Conservation (phyloP, 164 flowering plant genomes). For the Saururus chinensis region DNA sequence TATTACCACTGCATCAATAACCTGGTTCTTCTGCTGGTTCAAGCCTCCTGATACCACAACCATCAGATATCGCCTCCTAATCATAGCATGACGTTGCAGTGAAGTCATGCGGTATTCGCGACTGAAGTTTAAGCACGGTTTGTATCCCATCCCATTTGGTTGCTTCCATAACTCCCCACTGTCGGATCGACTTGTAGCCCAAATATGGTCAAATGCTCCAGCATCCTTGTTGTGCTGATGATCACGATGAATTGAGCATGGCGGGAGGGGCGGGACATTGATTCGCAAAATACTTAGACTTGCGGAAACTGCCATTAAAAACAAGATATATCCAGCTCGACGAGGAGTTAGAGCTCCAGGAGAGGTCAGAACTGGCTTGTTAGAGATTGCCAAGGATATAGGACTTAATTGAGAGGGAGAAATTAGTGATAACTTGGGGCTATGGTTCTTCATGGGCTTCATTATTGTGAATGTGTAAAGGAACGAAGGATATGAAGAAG, state of each 20-base stretch:
- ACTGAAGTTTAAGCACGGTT: slow-evolving; percentile 28
- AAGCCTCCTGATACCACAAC: slow-evolving; percentile 25
- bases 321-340: slow-evolving; percentile 6
- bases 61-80: slow-evolving; percentile 16
- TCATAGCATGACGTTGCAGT: neutral
- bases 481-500: neutral
- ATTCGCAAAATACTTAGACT: slow-evolving; percentile 9
- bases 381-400: neutral
- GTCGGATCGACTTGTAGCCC: neutral
- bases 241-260: slow-evolving; percentile 1
- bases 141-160: slow-evolving; percentile 20
- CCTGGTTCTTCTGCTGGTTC: slow-evolving; percentile 22
- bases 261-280: slow-evolving; percentile 1
- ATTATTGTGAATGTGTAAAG: neutral
- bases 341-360: neutral
- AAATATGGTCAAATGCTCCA: neutral
- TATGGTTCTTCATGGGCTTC: neutral
- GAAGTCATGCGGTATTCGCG: slow-evolving; percentile 8
- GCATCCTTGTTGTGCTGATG: neutral
- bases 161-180: slow-evolving; percentile 24
- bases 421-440: neutral
- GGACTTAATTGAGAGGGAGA: neutral
- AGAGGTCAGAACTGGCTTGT: neutral
- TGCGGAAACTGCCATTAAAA: slow-evolving; percentile 7
- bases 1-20: slow-evolving; percentile 18